Evolutionary conservation across 2,329 filamentous ascomycete genomes (phyloP), one percentile per base, ranked within the genome.

Genomic region (Verticillium tricorpus): DNA sequence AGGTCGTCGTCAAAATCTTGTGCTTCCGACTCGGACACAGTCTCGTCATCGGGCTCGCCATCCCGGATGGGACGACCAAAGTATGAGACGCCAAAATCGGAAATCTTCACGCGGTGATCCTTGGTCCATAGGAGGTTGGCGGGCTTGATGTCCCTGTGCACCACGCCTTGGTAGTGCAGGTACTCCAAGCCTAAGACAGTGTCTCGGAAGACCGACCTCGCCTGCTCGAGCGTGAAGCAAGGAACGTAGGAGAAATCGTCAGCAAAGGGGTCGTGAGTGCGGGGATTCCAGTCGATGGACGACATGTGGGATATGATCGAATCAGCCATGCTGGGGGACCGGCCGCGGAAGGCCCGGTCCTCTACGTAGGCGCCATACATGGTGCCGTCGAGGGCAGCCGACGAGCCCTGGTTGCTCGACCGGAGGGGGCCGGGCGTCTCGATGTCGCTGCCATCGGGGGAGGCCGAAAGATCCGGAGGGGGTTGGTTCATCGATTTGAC

Each of bases 31-130:
- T 96, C 91, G 4, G 89, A 89, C 19, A 80, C 88, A 63, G 78
- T 88, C 76, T 90, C 87, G 62, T 93, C 89, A 62, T 92, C 89
- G 40, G 87, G 84, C 69, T 96, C 92, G 60, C 90, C 91, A 56
- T 96, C 92, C 45, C 91, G 85, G 62, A 93, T 90, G 1, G 92
- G 92, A 58, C 92, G 88, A 32, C 95, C 95, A 65, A 99, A 92
- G 74, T 98, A 99, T 1, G 95, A 99, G 1, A 99, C 95, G 35
- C 95, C 95, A 78, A 99, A 99, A 72, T 99, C 95, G 5, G 95
- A 98, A 64, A 99, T 99, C 80, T 99, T 99, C 71, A 97, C 92
- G 15, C 89, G 88, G 68, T 93, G 88, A 66, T 93, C 89, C 68
- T 81, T 88, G 58, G 92, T 96, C 80, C 94, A 93, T 7, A 99